Evolutionary conservation across 2,329 filamentous ascomycete species (phyloP), one percentile per base, ranked within the genome.

Genomic region (Bipolaris sorokiniana): DNA sequence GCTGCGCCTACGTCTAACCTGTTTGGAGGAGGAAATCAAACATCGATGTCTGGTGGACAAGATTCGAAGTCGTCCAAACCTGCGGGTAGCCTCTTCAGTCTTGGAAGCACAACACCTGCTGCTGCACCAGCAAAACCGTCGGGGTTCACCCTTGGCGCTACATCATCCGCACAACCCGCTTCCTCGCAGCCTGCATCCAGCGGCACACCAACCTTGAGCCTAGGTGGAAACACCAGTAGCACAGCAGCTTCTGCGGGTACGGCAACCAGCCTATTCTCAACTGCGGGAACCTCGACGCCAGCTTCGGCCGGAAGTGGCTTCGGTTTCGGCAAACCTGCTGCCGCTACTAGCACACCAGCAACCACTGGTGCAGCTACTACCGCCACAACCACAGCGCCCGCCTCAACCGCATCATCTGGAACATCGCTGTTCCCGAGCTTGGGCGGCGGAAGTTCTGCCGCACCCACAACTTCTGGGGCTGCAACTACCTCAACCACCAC

Each of bases 41-140:
- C 68, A 56, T 56, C 68, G 58, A 53, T 65, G 61, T 44, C 65
- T 75, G 26, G 74, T 74, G 59, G 72, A 63, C 54, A 69, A 68
- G 59, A 61, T 45, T 51, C 69, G 58, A 68, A 77, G 71, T 67
- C 73, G 22, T 61, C 72, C 36, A 74, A 75, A 57, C 62, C 72
- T 38, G 51, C 55, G 31, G 55, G 55, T 23, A 62, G 67, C 26
- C 64, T 71, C 44, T 74, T 76, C 40, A 62, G 61, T 20, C 48
- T 70, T 36, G 68, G 68, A 54, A 70, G 69, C 36, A 67, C 64
- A 51, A 70, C 70, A 2, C 67, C 71, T 31, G 65, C 72, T 34
- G 64, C 68, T 23, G 70, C 70, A 34, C 68, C 71, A 10, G 67
- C 73, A 31, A 75, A 72, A 51, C 61, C 69, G 11, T 59, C 64